These are phyloP conservation scores for Pelargonium citronellum DNA, from an alignment of 441 rosid genomes.

Conservation along the genomic window DNA sequence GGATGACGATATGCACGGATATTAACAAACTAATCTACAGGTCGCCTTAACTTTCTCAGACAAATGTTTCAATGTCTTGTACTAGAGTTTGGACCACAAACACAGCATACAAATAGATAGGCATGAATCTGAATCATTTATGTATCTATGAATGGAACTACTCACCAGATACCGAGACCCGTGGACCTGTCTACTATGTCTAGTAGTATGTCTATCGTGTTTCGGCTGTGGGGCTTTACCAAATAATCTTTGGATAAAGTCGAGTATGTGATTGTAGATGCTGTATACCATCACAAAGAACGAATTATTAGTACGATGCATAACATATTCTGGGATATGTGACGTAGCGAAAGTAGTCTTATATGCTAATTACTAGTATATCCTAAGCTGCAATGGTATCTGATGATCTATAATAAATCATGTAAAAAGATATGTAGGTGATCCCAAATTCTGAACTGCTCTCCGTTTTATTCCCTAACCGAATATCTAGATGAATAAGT, in stretches of 20 bases:
- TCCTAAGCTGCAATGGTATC: too few species aligned
- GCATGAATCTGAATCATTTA: conserved; percentile 13
- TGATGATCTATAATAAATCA: too few species aligned
- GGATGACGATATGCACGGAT: too few species aligned
- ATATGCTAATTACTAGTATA: background rate
- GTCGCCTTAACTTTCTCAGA: too few species aligned
- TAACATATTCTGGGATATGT: background rate
- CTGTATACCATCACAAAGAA: conserved; percentile 39
- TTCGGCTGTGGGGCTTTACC: conserved; percentile 27
- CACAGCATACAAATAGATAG: too few species aligned
- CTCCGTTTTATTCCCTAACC: too few species aligned
- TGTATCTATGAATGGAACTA: conserved; percentile 2
- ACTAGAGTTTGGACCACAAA: too few species aligned
- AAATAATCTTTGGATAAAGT: conserved; percentile 41
- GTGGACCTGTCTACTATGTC: background rate
- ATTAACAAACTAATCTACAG: too few species aligned
- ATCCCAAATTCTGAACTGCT: too few species aligned
- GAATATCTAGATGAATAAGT: background rate
- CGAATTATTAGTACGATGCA: background rate
- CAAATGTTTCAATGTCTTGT: too few species aligned
- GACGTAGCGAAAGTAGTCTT: background rate
- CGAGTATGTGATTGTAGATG: conserved; percentile 72
- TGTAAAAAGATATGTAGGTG: too few species aligned
- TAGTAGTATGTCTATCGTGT: background rate
- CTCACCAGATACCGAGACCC: conserved; percentile 38